Evolutionary conservation across 176 grass and related monocot species (phyloP), one percentile per base, ranked within the genome.

Genomic region (Canna indica): DNA sequence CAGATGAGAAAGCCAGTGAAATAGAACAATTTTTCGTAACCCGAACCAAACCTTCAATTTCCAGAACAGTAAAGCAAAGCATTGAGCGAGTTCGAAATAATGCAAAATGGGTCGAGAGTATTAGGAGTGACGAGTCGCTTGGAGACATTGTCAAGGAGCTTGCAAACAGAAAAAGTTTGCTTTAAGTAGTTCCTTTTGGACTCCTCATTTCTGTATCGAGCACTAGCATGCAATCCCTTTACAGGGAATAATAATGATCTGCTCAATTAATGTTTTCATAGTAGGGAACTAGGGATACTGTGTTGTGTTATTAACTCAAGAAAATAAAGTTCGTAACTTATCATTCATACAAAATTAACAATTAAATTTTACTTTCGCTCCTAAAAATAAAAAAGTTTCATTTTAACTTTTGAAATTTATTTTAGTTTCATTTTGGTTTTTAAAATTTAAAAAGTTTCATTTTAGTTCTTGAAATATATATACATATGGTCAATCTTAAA

Each of bases 31-130:
- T 97, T 17, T 97, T 97, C 79, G 76, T 74, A 60, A 85, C 57
- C 29, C 85, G 88, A 52, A 77, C 75, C 35, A 91, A 92, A 68
- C 83, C 88, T 1, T 86, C 58, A 53, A 85, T 97, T 0, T 78
- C 79, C 0, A 91, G 86, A 79, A 92, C 86, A 14, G 78, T 97
- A 83, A 97, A 72, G 76, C 93, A 97, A 82, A 90, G 88, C 47
- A 81, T 97, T 2, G 93, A 96, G 74, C 82, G 88, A 18, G 74
- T 91, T 28, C 83, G 88, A 59, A 90, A 86, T 71, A 91, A 85
- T 31, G 83, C 93, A 72, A 91, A 87, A n/a, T 96, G 93, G 88
- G 86, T 80, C 3, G 36, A 77, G 39, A 83, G 77, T 78, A 96
- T 80, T 48, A 86, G 79, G 79, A 80, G 28, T 0, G 93, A 96